Percentiles rank a stretch among this genome's conserved stretches.
Evolutionary conservation across 2,329 filamentous ascomycete species (phyloP).

Genomic region (Septoria petroselini): DNA sequence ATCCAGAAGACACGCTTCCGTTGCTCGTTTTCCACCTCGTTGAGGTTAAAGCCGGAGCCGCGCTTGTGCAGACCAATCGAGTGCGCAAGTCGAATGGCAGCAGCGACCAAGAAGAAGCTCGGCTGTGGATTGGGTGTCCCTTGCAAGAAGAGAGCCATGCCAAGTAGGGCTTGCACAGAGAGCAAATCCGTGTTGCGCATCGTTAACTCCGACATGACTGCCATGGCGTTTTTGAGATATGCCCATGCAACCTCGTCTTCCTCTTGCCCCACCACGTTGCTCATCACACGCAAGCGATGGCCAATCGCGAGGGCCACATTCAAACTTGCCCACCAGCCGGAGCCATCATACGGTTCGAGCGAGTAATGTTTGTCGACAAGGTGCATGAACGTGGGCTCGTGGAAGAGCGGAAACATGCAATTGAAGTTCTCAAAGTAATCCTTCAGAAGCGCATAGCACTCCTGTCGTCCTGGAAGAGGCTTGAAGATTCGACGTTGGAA

Average conservation of each 20-base stretch:
- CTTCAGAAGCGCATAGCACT: constrained; percentile 80
- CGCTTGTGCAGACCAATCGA: constrained; percentile 94
- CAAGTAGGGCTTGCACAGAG: constrained; percentile 88
- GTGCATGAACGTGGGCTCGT: constrained; percentile 98
- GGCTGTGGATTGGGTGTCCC: constrained; percentile 96
- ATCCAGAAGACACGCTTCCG: constrained; percentile 76
- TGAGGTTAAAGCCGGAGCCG: constrained; percentile 87
- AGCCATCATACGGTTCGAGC: constrained; percentile 85
- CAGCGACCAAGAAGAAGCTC: constrained; percentile 83
- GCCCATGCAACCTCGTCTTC: constrained; percentile 95
- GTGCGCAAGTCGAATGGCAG: constrained; percentile 85
- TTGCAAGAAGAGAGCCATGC: constrained; percentile 91
- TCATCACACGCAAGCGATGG: constrained; percentile 90
- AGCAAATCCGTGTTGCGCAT: constrained; percentile 95
- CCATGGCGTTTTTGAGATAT: constrained; percentile 95
- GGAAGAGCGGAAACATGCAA: constrained; percentile 95
- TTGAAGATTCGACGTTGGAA: constrained; percentile 83
- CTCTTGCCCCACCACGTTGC: constrained; percentile 81
- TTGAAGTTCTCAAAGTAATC: constrained; percentile 99
- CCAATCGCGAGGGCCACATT: constrained; percentile 93
- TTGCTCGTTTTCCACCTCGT: constrained; percentile 91
- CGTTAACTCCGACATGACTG: constrained; percentile 84
- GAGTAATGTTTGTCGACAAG: constrained; percentile 93
- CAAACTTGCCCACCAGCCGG: constrained; percentile 97
- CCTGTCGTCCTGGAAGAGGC: constrained; percentile 77